Evolutionary conservation across 169 alveolate species (phyloP), one percentile per base, ranked within the genome.

Genomic region (Eimeria falciformis): DNA sequence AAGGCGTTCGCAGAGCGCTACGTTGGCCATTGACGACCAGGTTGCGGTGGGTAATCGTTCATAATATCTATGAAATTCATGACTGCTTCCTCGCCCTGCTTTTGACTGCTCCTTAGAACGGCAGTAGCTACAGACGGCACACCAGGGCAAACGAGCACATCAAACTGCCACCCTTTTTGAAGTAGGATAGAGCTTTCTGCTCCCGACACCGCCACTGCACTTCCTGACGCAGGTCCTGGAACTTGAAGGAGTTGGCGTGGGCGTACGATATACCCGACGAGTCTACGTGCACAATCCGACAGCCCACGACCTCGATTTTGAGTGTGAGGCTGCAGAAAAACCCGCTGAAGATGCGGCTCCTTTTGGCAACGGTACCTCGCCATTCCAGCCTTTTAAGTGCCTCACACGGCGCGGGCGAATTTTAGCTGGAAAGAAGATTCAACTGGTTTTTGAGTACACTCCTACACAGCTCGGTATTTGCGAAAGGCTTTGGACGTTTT

Each of bases 261-360:
- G 96, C 79, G 98, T 98, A 25, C 96, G 97, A 66, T 97, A 97
- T 92, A 97, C 98, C 18, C 96, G 95, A 81, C 95, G 98, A 78
- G 97, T 98, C 95, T 96, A 96, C 95, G 99, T 97, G 29, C 97
- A 97, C 66, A 97, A 98, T 95, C 98, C 99, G 37, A 97, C 99
- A 3, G 94, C 96, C 58, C 96, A 95, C 91, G 97, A 98, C 69
- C 96, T 97, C 85, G 99, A 97, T 83, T 98, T 97, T 94, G 97
- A 96, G 94, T 98, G 99, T 98, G 97, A 96, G 66, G 90, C 82
- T 7, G 92, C 55, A 18, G 29, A 55, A 7, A 56, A 56, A 27
- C 94, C 93, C 58, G 95, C 25, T 5, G 87, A 65, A 23, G 23
- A 23, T n/a, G 58, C 92, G 43, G 12, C 85, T 7, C 1, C 85